A percentile compares a stretch with the other conserved stretches of the same genome.
phyloP scores from a whole-genome alignment of 345 rosid species.

The Clausena lansium region DNA sequence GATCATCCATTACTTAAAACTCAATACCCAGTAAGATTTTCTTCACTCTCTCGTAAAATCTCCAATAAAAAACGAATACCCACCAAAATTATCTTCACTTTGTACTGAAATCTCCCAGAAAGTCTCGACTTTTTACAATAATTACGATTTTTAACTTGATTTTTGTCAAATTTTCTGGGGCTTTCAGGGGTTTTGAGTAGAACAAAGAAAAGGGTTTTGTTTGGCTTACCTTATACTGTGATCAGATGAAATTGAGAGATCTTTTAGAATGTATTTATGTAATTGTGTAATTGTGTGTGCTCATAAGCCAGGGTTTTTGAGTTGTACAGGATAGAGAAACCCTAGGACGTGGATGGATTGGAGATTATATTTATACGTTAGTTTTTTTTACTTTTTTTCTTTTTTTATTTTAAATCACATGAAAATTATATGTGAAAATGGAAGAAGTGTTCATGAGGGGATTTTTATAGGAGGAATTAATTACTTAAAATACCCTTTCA shows the following conservation, averaged over 20 bases:
- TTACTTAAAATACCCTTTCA: not conserved
- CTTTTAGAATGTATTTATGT: not conserved
- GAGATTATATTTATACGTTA: slow-evolving; percentile 18
- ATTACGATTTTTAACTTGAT: not conserved
- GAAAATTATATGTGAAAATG: not conserved
- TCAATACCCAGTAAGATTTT: slow-evolving; percentile 12
- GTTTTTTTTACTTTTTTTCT: not conserved
- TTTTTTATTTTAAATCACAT: not conserved
- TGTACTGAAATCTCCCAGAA: not conserved
- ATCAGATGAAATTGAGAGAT: slow-evolving; percentile 18
- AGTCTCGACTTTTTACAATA: not conserved
- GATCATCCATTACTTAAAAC: slow-evolving; percentile 67
- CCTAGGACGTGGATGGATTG: slow-evolving; percentile 10
- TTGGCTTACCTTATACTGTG: slow-evolving; percentile 22
- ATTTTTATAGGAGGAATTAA: not conserved
- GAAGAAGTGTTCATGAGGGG: slow-evolving; percentile 2
- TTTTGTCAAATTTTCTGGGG: not conserved
- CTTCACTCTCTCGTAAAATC: not conserved
- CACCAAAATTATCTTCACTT: not conserved
- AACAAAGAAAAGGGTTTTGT: not conserved
- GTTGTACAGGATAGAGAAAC: not conserved
- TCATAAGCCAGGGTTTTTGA: slow-evolving; percentile 12
- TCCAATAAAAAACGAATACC: not conserved
- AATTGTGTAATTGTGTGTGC: not conserved
- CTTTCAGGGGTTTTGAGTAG: not conserved